phyloP scores from a whole-genome alignment of 225 moss, liverwort and hornwort species.

The Thuidium tamariscinum region DNA sequence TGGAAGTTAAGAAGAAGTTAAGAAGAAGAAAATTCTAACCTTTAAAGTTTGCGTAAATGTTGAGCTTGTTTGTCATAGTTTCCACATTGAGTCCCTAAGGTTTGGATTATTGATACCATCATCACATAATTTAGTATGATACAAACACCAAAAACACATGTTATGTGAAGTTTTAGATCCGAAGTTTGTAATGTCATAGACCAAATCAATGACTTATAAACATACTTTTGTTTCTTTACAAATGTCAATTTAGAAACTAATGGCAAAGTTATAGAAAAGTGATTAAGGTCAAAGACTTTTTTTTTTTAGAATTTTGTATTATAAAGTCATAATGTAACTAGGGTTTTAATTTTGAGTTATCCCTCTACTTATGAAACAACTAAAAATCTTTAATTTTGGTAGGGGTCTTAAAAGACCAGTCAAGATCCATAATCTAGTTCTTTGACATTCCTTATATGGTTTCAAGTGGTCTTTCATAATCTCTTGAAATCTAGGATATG shows the following conservation, averaged over 20 bases:
- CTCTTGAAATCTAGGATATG: too few relatives aligned
- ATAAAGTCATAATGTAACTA: neutral
- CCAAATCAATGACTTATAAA: neutral
- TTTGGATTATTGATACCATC: neutral
- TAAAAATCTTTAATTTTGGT: neutral
- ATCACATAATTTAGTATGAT: neutral
- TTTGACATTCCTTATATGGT: too few relatives aligned
- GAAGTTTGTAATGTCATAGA: neutral
- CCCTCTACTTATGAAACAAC: accelerated
- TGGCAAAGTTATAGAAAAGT: neutral
- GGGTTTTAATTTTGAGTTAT: neutral
- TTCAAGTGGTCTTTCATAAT: too few relatives aligned
- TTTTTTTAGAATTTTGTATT: neutral
- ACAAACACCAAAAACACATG: accelerated
- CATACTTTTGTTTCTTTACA: accelerated
- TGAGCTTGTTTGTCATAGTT: accelerated
- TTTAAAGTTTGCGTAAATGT: neutral
- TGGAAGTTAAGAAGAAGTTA: neutral
- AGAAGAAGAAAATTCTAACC: neutral
- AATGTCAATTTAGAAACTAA: too few relatives aligned
- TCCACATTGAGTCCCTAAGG: neutral
- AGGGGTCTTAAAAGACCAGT: accelerated
- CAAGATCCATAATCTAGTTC: too few relatives aligned
- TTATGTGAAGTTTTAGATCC: neutral
- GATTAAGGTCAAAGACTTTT: neutral